These are phyloP conservation scores for Cryphonectria parasitica DNA, from an alignment of 2,329 filamentous ascomycete genomes.

Conservation along the genomic window DNA sequence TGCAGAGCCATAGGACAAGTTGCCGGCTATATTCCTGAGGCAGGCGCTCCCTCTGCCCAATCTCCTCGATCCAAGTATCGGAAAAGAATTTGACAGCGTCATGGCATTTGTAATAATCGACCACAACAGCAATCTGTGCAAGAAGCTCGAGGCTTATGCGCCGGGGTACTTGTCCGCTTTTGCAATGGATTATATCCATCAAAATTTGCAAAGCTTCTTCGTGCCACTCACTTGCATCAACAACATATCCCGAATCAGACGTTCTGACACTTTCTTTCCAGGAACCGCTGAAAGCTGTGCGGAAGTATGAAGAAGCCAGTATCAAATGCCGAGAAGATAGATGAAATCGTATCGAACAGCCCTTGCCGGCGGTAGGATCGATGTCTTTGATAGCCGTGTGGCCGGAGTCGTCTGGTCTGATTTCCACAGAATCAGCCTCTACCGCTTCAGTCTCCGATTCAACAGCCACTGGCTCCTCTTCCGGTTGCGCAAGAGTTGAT, in stretches of 20 bases:
- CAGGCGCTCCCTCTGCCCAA: background rate
- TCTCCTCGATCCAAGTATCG: background rate
- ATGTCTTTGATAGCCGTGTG: background rate
- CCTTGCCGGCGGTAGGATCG: too few relatives aligned
- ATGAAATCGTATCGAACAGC: background rate
- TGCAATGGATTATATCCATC: background rate
- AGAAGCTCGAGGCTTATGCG: conserved; percentile 4
- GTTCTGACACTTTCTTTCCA: background rate
- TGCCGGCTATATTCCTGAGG: background rate
- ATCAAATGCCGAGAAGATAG: background rate
- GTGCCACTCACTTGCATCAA: background rate
- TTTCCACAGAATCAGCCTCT: background rate
- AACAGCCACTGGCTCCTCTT: background rate
- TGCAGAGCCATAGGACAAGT: background rate
- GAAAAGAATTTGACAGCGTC: background rate
- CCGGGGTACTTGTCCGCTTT: background rate
- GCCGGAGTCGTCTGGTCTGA: background rate
- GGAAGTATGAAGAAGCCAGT: background rate
- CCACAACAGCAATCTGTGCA: conserved; percentile 4
- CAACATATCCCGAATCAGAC: background rate
- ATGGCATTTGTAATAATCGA: conserved; percentile 19
- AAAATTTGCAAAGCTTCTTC: background rate
- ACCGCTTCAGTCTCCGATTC: background rate
- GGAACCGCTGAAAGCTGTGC: background rate
- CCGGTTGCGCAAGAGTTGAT: background rate